These are phyloP conservation scores for Brassica incana DNA, from an alignment of 345 rosid species.

Conservation along the genomic window DNA sequence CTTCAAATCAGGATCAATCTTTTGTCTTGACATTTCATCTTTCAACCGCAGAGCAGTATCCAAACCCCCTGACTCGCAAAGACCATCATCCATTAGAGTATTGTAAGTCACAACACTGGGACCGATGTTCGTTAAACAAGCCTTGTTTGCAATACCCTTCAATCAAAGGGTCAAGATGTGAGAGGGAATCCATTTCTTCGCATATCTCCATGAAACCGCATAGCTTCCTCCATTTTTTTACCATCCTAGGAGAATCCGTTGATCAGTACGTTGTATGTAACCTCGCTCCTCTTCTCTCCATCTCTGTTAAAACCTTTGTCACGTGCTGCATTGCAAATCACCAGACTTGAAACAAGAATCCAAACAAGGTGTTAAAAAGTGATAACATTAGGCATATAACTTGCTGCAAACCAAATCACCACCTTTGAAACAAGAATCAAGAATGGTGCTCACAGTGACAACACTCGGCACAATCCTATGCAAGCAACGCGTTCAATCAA, in stretches of 20 bases:
- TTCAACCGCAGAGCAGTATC: slow-evolving; percentile 43
- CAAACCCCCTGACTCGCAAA: slow-evolving; percentile 59
- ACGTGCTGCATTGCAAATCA: slow-evolving; percentile 44
- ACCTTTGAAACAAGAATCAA: slow-evolving; percentile 33
- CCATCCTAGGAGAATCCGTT: slow-evolving; percentile 58
- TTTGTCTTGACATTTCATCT: too few species aligned
- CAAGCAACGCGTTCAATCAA: slow-evolving; percentile 40
- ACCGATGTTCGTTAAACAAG: slow-evolving; percentile 44
- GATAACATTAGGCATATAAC: slow-evolving; percentile 49
- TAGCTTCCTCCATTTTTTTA: slow-evolving; percentile 48
- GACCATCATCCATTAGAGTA: slow-evolving; percentile 63
- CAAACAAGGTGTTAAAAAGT: slow-evolving; percentile 61
- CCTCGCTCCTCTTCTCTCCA: slow-evolving; percentile 44
- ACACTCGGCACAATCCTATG: slow-evolving; percentile 53
- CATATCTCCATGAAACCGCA: slow-evolving; percentile 54
- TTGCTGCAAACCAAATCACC: slow-evolving; percentile 47
- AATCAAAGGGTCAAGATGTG: slow-evolving; percentile 58
- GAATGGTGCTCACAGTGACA: slow-evolving; percentile 57
- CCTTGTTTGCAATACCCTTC: slow-evolving; percentile 56
- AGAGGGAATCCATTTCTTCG: slow-evolving; percentile 47
- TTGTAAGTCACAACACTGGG: slow-evolving; percentile 62
- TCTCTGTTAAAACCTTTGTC: slow-evolving; percentile 44
- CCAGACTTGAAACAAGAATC: slow-evolving; percentile 62
- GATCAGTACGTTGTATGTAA: slow-evolving; percentile 62
- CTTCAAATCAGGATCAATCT: too few species aligned